Base-by-base conservation (phyloP, 176 grass and related monocot species). In the Aegilops sharonensis region DNA sequence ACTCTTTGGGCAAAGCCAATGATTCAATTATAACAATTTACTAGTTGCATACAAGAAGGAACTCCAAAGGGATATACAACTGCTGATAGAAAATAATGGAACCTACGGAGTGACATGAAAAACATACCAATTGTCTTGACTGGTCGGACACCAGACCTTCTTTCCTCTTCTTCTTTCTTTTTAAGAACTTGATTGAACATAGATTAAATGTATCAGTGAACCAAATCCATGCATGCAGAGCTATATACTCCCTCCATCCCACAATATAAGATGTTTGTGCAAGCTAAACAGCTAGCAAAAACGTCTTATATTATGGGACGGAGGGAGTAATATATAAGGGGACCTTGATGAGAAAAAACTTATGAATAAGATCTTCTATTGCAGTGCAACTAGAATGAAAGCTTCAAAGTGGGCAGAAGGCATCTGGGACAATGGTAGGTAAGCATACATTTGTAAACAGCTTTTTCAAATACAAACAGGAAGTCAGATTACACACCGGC, bases 111-210 rank as follows among this genome's bases (percentile, higher is more conserved):
- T 60, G 24, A 31, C 59, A 91, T 74, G 74, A 72, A 70, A 6
- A 78, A 89, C 84, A 32, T 92, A 95, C 93, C 83, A 11, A 95
- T 87, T 62, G 63, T 86, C 85, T 95, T 95, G 54, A 74, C 78
- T 78, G 30, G 45, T 48, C 13, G 88, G 40, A 50, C 59, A 82
- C 80, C 78, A 21, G 60, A 25, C 34, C 64, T 92, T 75, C 81
- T 91, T 95, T 95, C 93, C 69, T 92, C 93, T 40, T 92, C 88
- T 71, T 92, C 93, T 89, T 95, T 90, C 86, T 83, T 91, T 78
- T 95, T 95, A 32, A 95, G 77, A 76, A 95, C 90, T 95, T 74
- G 6, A 88, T 62, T 56, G 10, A 82, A 71, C 64, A 78, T 6
- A 80, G 25, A 60, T 29, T 61, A 68, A 90, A 84, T 50, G 66